Percentiles rank a stretch among this genome's conserved stretches.
phyloP scores from a whole-genome alignment of 495 filamentous ascomycete genomes.

The Aspergillus egyptiacus region DNA sequence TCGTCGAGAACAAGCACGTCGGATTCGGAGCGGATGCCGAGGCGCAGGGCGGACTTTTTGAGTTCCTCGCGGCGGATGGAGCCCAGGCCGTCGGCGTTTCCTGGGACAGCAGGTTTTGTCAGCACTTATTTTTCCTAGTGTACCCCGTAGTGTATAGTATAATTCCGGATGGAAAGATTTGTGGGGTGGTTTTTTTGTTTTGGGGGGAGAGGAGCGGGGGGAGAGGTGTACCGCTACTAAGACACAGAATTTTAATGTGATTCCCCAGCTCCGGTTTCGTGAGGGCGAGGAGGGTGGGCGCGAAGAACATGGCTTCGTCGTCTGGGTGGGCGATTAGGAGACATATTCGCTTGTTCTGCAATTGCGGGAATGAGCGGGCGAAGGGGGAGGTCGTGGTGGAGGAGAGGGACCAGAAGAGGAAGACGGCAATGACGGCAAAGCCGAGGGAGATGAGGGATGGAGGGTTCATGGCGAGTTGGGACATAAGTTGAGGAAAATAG shows the following conservation, averaged over 20 bases:
- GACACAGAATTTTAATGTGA: constrained; percentile 86
- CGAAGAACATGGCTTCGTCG: constrained; percentile 99
- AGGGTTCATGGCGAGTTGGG: constrained; percentile 11
- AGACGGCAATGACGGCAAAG: constrained; percentile 29
- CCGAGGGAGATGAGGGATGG: constrained; percentile 25
- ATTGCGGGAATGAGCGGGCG: constrained; percentile 60
- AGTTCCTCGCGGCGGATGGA: constrained; percentile 77
- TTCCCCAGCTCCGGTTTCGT: constrained; percentile 72
- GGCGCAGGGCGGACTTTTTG: constrained; percentile 61
- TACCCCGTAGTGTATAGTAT: neutral
- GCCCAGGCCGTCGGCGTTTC: constrained; percentile 83
- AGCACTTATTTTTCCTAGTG: no score
- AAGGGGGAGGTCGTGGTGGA: constrained; percentile 55
- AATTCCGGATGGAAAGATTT: no score
- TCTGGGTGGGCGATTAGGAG: constrained; percentile 95
- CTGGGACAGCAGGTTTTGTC: no score
- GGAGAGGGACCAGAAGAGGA: constrained; percentile 44
- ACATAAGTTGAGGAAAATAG: neutral
- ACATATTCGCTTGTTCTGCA: constrained; percentile 74
- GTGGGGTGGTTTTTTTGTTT: neutral
- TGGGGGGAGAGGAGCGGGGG: neutral
- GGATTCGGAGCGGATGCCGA: constrained; percentile 65
- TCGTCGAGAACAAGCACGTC: constrained; percentile 82
- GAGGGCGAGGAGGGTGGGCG: constrained; percentile 76
- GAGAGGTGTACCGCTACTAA: constrained; percentile 63